Evolutionary conservation across 306 rosid species (phyloP), one percentile per base, ranked within the genome.

Genomic region (Dalbergia oliveri): DNA sequence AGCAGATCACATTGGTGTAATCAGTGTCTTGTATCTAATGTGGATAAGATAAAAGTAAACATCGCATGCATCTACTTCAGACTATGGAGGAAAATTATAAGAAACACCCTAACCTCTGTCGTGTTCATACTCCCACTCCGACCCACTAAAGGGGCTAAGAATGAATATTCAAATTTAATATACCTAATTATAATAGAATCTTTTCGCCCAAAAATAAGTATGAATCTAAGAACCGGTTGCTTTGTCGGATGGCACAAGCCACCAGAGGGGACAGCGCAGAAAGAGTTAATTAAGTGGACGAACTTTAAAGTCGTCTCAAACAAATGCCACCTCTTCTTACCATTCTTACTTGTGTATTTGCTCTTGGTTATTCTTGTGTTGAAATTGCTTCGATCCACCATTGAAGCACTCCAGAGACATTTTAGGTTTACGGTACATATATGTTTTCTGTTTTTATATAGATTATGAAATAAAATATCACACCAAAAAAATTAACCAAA

Each of bases 161-260:
- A 35, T 16, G 65, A 34, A 72, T 72, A 53, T 72, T 72, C 35
- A 16, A 72, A 43, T 26, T 51, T 51, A 58, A 69, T 44, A 47
- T 47, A 47, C 10, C n/a, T 11, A 47, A 47, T 47, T 47, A 47
- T 47, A 47, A 54, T 59, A 59, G 65, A 59, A 59, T 59, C 65
- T 21, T 59, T 59, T 59, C 37, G 65, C 33, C 31, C 5, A 16
- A 10, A 59, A 59, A 11, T 21, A 59, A 3, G 65, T 9, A 1
- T 19, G 21, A 66, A 66, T 66, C 72, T 39, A 4, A 39, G 51
- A 53, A 16, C 4, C 34, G 51, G 16, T 21, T 16, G 45, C 53
- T 66, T 66, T 43, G 72, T 66, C 72, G 72, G 72, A 66, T 66
- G 13, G 53, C 72, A 43, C 33, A 66, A 66, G 31, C 62, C 31